Evolutionary conservation across 805 yeast species (phyloP), one percentile per base, ranked within the genome.

Genomic region (Kazachstania martiniae): DNA sequence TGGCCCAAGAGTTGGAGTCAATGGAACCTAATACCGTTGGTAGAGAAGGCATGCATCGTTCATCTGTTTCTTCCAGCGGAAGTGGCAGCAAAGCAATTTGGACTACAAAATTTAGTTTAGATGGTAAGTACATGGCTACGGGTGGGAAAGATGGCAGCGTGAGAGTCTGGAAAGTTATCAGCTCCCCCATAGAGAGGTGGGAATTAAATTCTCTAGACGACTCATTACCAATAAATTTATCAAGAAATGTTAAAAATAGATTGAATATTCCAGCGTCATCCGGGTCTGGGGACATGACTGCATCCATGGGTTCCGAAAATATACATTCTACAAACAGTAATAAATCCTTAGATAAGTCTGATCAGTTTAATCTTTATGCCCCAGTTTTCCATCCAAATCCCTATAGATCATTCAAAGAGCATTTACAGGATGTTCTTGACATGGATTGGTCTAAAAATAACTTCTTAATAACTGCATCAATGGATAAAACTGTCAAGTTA

Each of bases 371-470:
- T 28, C 28, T 61, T 6, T 70, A 68, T 44, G 93, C 94, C 0
- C 89, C 94, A 0, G 83, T 87, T 2, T 86, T 87, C 52, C 78
- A 76, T 41, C 70, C 74, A 3, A 51, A 49, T 8, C 95, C 96
- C 0, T 51, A 65, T 12, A 64, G 71, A 19, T 66, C 66, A 10
- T 79, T 74, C 39, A 56, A 52, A 26, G 91, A 82, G 12, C 96
- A 89, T 54, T 55, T 69, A 1, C 70, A 70, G 28, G 80, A 84
- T 37, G 66, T 89, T 12, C 53, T 84, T n/a, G 72, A 81, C 8
- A 49, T 87, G 21, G 83, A 82, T 46, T 87, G 96, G 96, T 79
- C 93, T 32, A 78, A 77, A 44, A 86, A 85, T 56, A 78, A 78
- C 50, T 87, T 87, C 44, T 51, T 89, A 19, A 51, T 85, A 1